Conservation (phyloP, 306 rosid species). For the Erythrophleum fordii region DNA sequence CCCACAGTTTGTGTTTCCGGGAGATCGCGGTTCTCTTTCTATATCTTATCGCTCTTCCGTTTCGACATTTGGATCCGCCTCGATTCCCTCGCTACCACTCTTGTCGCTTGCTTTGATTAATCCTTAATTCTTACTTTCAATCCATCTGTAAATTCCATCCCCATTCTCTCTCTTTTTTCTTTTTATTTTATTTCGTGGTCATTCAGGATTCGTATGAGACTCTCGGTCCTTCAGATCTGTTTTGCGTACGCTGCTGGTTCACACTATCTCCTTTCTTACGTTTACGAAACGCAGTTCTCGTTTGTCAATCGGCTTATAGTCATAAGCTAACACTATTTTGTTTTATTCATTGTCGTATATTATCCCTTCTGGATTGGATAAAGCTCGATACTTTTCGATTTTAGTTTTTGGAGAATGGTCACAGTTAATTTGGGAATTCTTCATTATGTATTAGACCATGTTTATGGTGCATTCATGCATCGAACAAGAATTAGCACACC, state of each 20-base stretch:
- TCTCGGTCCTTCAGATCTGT: constrained; percentile 26
- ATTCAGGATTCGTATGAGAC: not conserved
- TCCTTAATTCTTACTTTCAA: not conserved
- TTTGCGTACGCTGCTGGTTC: not conserved
- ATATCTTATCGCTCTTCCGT: constrained; percentile 19
- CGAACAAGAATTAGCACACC: constrained; percentile 80
- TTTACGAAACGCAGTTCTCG: not conserved
- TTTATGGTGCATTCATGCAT: constrained; percentile 93
- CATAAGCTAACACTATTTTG: not conserved
- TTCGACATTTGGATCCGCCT: constrained; percentile 36
- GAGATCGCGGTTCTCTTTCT: not conserved
- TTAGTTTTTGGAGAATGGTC: constrained; percentile 55
- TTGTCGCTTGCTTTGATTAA: not conserved
- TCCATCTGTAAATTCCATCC: not conserved
- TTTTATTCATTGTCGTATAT: not conserved
- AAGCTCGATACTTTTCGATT: not conserved
- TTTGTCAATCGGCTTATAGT: not conserved
- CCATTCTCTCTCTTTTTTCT: not conserved
- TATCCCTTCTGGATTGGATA: constrained; percentile 10
- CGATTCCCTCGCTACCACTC: not conserved
- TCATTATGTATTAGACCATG: constrained; percentile 90
- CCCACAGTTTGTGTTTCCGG: constrained; percentile 35
- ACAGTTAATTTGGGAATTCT: constrained; percentile 81
- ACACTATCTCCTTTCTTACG: constrained; percentile 9
- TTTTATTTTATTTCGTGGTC: not conserved